phyloP scores from a whole-genome alignment of 2,329 filamentous ascomycete species.

The Ceratocystis papillata region DNA sequence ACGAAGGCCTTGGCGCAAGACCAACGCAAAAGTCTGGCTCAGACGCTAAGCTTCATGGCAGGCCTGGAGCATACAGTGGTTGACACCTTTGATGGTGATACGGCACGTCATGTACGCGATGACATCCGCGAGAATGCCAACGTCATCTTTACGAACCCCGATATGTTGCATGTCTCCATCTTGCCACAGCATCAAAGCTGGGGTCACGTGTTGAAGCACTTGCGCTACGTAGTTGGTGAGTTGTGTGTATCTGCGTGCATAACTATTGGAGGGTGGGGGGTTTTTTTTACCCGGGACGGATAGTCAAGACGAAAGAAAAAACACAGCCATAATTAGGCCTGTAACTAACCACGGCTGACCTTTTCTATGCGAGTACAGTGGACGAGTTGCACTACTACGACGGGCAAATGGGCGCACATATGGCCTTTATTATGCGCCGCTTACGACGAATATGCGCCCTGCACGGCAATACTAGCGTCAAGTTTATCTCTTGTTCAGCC shows the following conservation, averaged over 20 bases:
- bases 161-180: slow-evolving; percentile 94
- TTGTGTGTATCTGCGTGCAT: slow-evolving; percentile 16
- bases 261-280: background rate
- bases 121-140: slow-evolving; percentile 75
- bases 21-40: slow-evolving; percentile 76
- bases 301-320: background rate
- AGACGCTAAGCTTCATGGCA: slow-evolving; percentile 71
- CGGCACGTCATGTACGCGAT: slow-evolving; percentile 67
- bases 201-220: slow-evolving; percentile 76
- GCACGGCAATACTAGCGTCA: slow-evolving; percentile 67
- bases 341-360: background rate
- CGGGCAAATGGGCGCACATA: slow-evolving; percentile 83
- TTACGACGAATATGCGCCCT: slow-evolving; percentile 80
- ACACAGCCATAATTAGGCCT: background rate
- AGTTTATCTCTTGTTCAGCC: slow-evolving; percentile 88
- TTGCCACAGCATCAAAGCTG: slow-evolving; percentile 83
- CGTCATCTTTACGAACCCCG: slow-evolving; percentile 94
- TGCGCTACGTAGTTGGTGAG: slow-evolving; percentile 72
- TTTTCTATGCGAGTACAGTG: slow-evolving; percentile 35
- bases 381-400: slow-evolving; percentile 95
- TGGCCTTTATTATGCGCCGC: slow-evolving; percentile 88
- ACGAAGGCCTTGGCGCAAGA: slow-evolving; percentile 96
- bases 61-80: slow-evolving; percentile 65
- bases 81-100: slow-evolving; percentile 94
- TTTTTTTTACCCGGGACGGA: background rate